Base-by-base conservation (phyloP, 805 yeast species). In the Ogataea trehalophila region DNA sequence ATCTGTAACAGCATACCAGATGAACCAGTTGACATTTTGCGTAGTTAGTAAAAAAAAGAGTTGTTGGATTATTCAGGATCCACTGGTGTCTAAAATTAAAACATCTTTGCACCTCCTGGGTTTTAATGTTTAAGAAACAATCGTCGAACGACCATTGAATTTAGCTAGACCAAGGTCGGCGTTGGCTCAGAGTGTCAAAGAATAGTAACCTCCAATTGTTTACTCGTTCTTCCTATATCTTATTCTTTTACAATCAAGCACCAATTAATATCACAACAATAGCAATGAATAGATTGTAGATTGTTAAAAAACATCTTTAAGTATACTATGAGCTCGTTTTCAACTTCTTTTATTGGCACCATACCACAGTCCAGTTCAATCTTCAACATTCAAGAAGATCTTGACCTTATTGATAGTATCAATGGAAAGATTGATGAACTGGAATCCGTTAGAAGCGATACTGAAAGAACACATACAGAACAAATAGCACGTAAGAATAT, bases 341-440 rank as follows among this genome's bases (percentile, higher is more conserved):
- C 41, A 9, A 16, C 41, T 17, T 14, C 16, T 7, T 43, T 43
- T 2, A 53, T 55, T 52, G 52, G 52, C 23, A 34, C 52, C 11
- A 36, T 55, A 9, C 29, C 35, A 5, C 57, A 48, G 13, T 48
- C 56, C 8, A 26, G 52, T 13, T 42, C 58, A 1, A 39, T 48
- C n/a, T 74, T 76, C 45, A 79, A 77, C 48, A 72, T 77, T 6
- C 75, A 75, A 52, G 75, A 78, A 1, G 84, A 80, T 51, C 54
- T 79, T 36, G 66, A 66, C 26, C 70, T 75, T 2, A 57, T 79
- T 2, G 73, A 73, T 41, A 59, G 76, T 6, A 55, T 56, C 5
- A 39, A 39, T 15, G 17, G 39, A 9, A 50, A 50, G 36, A 20
- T 55, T 17, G 33, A 50, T 17, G 42, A 45, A 18, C 11, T 56